Evolutionary conservation across 2,329 filamentous ascomycete species (phyloP), one percentile per base, ranked within the genome.

Genomic region (Teratosphaeria viscida): DNA sequence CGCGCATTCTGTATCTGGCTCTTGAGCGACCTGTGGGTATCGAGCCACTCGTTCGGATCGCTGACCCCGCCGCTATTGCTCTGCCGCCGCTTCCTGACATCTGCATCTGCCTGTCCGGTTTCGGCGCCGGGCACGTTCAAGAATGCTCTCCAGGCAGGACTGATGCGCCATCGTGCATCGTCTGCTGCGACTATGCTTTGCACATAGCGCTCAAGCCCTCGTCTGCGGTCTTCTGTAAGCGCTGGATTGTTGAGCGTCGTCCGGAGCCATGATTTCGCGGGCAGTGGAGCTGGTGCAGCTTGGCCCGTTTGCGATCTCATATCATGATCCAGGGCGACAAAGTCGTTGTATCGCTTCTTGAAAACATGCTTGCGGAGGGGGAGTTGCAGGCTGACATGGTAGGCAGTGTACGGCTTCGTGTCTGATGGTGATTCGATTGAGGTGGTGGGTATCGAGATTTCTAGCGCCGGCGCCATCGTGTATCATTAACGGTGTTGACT

Each of bases 271-370:
- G 85, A 85, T 71, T 94, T 94, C 14, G 76, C 77, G 1, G 89
- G 89, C 1, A 92, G 78, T 0, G 86, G 76, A 1, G 78, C 77
- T 0, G 89, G 89, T 7, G 89, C 88, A 23, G 87, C 73, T 26
- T 77, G 70, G 66, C 85, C 84, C 59, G 86, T 81, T 56, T 84
- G 77, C 49, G 80, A 76, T 23, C 79, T 78, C 8, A 95, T 80
- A 3, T 81, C 75, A 34, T 77, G 73, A 75, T 94, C 84, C 16
- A 95, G 83, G 54, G 79, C 72, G 59, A 78, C 77, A 70, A 94
- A 94, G 71, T 94, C 89, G 57, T 86, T 90, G 78, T 92, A 95
- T 67, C 89, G 87, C 74, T 92, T 92, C 68, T 86, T 84, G 5
- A 91, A 79, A 64, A 88, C 86, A 67, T 87, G 88, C 4, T 87